Evolutionary conservation across 352 stramenopile genomes (phyloP).

Genomic region (Phytophthora fragariae): DNA sequence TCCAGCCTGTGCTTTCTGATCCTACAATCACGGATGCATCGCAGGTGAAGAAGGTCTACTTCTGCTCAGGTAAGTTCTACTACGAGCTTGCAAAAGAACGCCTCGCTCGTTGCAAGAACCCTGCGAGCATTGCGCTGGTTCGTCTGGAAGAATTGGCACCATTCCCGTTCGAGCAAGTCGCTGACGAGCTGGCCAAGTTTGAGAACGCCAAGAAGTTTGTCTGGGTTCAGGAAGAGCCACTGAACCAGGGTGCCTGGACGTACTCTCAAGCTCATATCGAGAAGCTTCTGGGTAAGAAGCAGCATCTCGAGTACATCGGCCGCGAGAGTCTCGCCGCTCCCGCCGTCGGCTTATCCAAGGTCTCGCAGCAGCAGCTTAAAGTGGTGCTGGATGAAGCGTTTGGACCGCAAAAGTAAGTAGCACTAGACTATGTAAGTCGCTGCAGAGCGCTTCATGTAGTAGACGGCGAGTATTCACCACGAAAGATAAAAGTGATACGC

Average conservation of each 20-base stretch:
- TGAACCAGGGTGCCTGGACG: constrained; percentile 84
- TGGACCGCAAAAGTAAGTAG: constrained; percentile 41
- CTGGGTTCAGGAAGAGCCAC: constrained; percentile 85
- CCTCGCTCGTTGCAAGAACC: constrained; percentile 48
- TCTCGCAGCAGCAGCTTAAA: constrained; percentile 67
- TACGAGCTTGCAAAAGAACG: constrained; percentile 85
- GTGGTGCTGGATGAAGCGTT: constrained; percentile 76
- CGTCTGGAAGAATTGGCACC: constrained; percentile 86
- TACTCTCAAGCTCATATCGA: constrained; percentile 78
- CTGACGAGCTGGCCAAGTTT: constrained; percentile 60
- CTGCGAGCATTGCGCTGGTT: constrained; percentile 69
- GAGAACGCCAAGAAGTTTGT: constrained; percentile 72
- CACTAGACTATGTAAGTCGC: background rate
- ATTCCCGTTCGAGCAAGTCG: constrained; percentile 83
- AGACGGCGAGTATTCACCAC: background rate
- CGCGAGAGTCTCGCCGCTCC: constrained; percentile 76
- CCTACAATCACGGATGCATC: constrained; percentile 49
- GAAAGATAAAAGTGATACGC: background rate
- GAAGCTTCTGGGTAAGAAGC: constrained; percentile 71
- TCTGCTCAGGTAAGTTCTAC: constrained; percentile 89
- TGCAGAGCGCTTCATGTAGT: background rate
- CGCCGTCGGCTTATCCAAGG: constrained; percentile 78
- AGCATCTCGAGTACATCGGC: constrained; percentile 72
- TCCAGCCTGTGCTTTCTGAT: constrained; percentile 77
- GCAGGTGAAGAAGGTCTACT: constrained; percentile 75